Evolutionary conservation across 2,329 filamentous ascomycete genomes (phyloP), one percentile per base, ranked within the genome.

Genomic region (Talaromyces pinophilus): DNA sequence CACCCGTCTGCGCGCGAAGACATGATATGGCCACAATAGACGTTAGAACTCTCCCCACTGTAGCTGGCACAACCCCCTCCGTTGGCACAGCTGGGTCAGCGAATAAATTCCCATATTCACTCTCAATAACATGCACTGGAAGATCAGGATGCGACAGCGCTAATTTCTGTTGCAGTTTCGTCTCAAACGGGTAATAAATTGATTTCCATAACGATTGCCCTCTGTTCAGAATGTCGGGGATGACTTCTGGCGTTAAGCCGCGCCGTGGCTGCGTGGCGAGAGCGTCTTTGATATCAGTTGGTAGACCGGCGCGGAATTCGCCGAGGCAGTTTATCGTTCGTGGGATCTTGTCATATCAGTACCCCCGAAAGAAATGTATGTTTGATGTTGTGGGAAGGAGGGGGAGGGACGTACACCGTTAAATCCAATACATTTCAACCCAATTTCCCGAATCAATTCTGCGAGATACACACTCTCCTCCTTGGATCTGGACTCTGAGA

Each of bases 301-400:
- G 88, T 0, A 95, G 85, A 33, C 82, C 81, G 46, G 84, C 82
- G 72, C 85, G 83, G 82, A 93, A 93, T 28, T 88, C 88, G 72
- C 88, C 89, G 1, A 96, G 87, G 72, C 86, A 89, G 83, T 95
- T 95, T 81, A 95, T 95, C 30, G 89, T 90, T 70, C 92, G 89
- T 1, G 92, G 92, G 71, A 95, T 92, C 48, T 67, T 55, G 11
- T 38, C 33, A n/a, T 30, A 30, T 52, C 25, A 52, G 6, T 28
- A 30, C 3, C 25, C 25, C 10, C 3, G 5, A 25, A 2, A n/a
- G 38, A 44, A 44, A 44, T n/a, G 22, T 4, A 6, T 35, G 28
- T 57, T 50, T 40, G 19, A 11, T 44, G 13, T 25, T 35, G 17
- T 11, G n/a, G 5, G 42, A 22, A 15, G 19, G 25, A 25, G 25